A percentile compares a stretch with the other conserved stretches of the same genome.
Evolutionary conservation across 495 filamentous ascomycete genomes (phyloP).

Genomic region (Xanthoparmelia taractica): DNA sequence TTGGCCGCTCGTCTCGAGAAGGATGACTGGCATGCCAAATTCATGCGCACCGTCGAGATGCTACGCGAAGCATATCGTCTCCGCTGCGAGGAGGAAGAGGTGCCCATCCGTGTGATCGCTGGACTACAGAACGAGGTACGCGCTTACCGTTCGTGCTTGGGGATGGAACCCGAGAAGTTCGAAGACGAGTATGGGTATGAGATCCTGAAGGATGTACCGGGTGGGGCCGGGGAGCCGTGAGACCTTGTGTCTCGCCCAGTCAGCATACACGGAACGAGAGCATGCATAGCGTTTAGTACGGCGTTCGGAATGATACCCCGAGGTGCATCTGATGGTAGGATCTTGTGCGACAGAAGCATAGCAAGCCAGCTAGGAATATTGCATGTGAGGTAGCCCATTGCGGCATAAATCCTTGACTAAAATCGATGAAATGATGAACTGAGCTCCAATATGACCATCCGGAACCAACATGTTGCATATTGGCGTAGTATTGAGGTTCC

Average conservation of each 20-base stretch:
- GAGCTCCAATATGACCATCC: background rate
- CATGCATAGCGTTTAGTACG: slow-evolving; percentile 17
- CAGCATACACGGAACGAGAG: background rate
- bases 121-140: slow-evolving; percentile 51
- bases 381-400: background rate
- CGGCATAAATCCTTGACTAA: background rate
- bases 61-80: slow-evolving; percentile 44
- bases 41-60: slow-evolving; percentile 47
- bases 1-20: slow-evolving; percentile 53
- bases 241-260: background rate
- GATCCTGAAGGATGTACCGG: slow-evolving; percentile 40
- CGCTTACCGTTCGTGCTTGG: slow-evolving; percentile 44
- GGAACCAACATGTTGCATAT: background rate
- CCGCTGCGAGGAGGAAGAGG: slow-evolving; percentile 44
- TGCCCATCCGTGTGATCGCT: slow-evolving; percentile 41
- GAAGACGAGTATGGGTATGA: slow-evolving; percentile 50
- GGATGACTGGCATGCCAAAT: slow-evolving; percentile 56
- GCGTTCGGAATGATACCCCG: slow-evolving; percentile 26
- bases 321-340: slow-evolving; percentile 1
- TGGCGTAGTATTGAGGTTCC: background rate
- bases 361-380: background rate
- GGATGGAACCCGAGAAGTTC: slow-evolving; percentile 45
- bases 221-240: slow-evolving; percentile 19
- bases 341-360: background rate
- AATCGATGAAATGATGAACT: background rate